phyloP scores from a whole-genome alignment of 2,329 filamentous ascomycete genomes.

The Microcyclospora tardicrescens region DNA sequence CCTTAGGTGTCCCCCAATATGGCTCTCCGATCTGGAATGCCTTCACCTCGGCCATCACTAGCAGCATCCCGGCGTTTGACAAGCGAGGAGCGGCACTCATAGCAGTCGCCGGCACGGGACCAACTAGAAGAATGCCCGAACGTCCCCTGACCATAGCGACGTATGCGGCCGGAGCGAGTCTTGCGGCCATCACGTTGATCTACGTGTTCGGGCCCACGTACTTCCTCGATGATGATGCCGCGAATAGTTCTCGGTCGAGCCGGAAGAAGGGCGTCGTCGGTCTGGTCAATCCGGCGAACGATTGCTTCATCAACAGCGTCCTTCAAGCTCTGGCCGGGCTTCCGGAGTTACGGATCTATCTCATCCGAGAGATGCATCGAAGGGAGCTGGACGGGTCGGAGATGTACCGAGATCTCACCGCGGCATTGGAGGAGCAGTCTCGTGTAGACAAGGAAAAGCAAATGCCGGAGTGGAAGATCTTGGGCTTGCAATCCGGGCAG shows the following conservation, averaged over 20 bases:
- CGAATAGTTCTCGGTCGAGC: slow-evolving; percentile 39
- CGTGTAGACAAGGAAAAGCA: slow-evolving; percentile 27
- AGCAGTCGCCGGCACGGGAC: slow-evolving; percentile 18
- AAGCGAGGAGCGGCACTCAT: slow-evolving; percentile 15
- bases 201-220: slow-evolving; percentile 98
- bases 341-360: slow-evolving; percentile 75
- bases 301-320: slow-evolving; percentile 74
- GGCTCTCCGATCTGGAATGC: no score
- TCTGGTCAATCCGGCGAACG: slow-evolving; percentile 81
- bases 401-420: slow-evolving; percentile 52
- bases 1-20: no score
- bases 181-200: slow-evolving; percentile 86
- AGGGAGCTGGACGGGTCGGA: slow-evolving; percentile 64
- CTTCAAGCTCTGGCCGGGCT: slow-evolving; percentile 86
- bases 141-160: slow-evolving; percentile 72
- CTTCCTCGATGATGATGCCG: slow-evolving; percentile 72
- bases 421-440: slow-evolving; percentile 47
- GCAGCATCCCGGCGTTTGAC: background rate
- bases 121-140: slow-evolving; percentile 52
- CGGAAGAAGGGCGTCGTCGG: slow-evolving; percentile 84
- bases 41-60: no score
- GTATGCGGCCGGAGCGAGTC: slow-evolving; percentile 88
- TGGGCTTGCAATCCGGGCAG: slow-evolving; percentile 60
- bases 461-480: slow-evolving; percentile 34
- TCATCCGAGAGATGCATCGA: slow-evolving; percentile 83